Base-by-base conservation (phyloP, 352 stramenopile genomes). In the Thalassiosira mediterranea region DNA sequence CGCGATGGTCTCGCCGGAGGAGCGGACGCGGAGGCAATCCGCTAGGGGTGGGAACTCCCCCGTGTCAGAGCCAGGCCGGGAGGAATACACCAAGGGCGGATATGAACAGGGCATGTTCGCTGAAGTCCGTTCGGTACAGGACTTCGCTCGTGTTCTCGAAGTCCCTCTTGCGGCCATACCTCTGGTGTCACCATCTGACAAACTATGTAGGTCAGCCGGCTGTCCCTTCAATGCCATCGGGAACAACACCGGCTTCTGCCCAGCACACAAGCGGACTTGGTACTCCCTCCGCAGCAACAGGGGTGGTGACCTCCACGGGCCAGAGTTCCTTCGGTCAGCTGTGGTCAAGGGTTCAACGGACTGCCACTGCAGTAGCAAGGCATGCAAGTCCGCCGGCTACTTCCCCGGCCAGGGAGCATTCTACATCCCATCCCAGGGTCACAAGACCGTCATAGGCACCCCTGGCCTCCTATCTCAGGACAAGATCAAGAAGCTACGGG, bases 41-140 rank as follows among this genome's bases (percentile, higher is more conserved):
- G n/a, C 7, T 42, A 13, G 34, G 34, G 34, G 13, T 42, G 34
- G 13, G 34, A 42, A 42, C 34, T 13, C 34, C 34, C 34, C 13
- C 34, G 7, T 42, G 13, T 42, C 34, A 13, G 34, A 42, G 34
- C 34, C 34, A 42, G 34, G 34, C 7, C 34, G 34, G 34, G 13
- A 13, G 34, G 13, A 7, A 13, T 13, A 13, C 7, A 42, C 34
- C 7, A 7, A 52, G 42, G 58, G 58, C 4, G 19, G 15, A 7
- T 67, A 67, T 25, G 21, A 54, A 56, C 26, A 5, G 1, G 40
- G 58, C 1, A 67, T 67, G 37, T 67, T 67, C 38, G 1, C 3
- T 4, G 38, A 23, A 4, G 58, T 67, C 10, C 40, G 28, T 17
- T 56, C 58, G 4, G 58, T 54, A 3, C 23, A 52, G 4, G 31